Evolutionary conservation across 345 rosid genomes (phyloP).

Genomic region (Excoecaria agallocha): DNA sequence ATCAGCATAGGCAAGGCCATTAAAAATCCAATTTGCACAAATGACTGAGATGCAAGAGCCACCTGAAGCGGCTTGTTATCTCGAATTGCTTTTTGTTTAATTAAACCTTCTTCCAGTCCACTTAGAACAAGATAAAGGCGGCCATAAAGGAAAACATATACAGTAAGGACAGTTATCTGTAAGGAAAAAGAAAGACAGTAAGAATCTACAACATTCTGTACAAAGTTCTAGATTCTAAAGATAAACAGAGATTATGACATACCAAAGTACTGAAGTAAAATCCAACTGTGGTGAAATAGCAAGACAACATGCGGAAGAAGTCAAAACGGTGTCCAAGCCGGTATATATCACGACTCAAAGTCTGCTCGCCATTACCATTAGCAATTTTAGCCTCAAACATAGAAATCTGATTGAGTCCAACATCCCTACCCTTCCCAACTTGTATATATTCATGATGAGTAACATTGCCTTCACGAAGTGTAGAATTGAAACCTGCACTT

Average conservation of each 20-base stretch:
- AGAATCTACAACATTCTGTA: not conserved
- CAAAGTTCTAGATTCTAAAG: conserved; percentile 8
- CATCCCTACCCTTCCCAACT: conserved; percentile 99
- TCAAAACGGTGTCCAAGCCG: conserved; percentile 99
- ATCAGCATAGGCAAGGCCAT: conserved; percentile 99
- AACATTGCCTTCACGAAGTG: conserved; percentile 99
- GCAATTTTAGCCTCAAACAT: conserved; percentile 99
- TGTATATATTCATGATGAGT: conserved; percentile 99
- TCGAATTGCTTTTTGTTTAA: conserved; percentile 65
- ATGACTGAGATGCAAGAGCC: conserved; percentile 97
- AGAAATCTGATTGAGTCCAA: conserved; percentile 99
- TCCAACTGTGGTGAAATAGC: conserved; percentile 97
- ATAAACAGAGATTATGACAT: conserved; percentile 12
- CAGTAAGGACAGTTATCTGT: conserved; percentile 95
- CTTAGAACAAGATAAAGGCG: conserved; percentile 97
- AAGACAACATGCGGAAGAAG: conserved; percentile 94
- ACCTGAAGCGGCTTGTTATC: conserved; percentile 94
- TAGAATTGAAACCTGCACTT: conserved; percentile 84
- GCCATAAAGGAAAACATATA: conserved; percentile 95
- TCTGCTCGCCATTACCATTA: conserved; percentile 98
- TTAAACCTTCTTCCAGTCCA: conserved; percentile 88
- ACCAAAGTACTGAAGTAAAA: conserved; percentile 98
- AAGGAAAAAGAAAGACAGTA: conserved; percentile 25
- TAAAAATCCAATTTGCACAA: conserved; percentile 93
- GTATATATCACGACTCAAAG: conserved; percentile 90